phyloP scores from a whole-genome alignment of 2,329 filamentous ascomycete species.

The Penicillium sp. region DNA sequence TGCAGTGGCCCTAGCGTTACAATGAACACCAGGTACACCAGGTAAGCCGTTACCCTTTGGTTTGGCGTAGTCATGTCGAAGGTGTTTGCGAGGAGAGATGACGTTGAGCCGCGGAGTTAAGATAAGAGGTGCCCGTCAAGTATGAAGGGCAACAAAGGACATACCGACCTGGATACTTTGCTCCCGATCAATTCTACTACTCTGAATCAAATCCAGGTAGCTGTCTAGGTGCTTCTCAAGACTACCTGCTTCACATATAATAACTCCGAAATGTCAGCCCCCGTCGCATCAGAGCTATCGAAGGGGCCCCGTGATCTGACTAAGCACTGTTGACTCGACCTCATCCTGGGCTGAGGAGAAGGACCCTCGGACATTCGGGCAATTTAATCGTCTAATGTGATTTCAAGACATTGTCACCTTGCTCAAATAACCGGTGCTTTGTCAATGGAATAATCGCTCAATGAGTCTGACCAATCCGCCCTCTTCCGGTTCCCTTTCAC shows the following conservation, averaged over 20 bases:
- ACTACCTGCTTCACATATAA: background rate
- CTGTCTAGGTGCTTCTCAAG: background rate
- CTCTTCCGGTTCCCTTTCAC: constrained; percentile 42
- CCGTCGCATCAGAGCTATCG: background rate
- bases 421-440: background rate
- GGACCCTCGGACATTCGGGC: background rate
- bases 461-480: constrained; percentile 49
- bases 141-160: background rate
- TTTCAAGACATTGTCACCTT: background rate
- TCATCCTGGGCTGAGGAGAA: background rate
- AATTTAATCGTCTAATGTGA: background rate
- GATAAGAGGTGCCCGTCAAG: background rate
- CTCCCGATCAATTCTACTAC: background rate
- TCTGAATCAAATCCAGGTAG: background rate
- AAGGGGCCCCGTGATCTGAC: constrained; percentile 5
- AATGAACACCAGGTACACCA: constrained; percentile 73
- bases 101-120: background rate
- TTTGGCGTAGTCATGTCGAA: constrained; percentile 9
- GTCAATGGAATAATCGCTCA: constrained; percentile 13
- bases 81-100: background rate
- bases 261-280: too few relatives aligned
- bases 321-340: constrained; percentile 5
- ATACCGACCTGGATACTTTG: background rate
- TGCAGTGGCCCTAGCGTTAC: constrained; percentile 86
- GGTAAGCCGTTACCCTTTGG: constrained; percentile 66